Evolutionary conservation across 495 filamentous ascomycete genomes (phyloP).

Genomic region (Alectoria sarmentosa): DNA sequence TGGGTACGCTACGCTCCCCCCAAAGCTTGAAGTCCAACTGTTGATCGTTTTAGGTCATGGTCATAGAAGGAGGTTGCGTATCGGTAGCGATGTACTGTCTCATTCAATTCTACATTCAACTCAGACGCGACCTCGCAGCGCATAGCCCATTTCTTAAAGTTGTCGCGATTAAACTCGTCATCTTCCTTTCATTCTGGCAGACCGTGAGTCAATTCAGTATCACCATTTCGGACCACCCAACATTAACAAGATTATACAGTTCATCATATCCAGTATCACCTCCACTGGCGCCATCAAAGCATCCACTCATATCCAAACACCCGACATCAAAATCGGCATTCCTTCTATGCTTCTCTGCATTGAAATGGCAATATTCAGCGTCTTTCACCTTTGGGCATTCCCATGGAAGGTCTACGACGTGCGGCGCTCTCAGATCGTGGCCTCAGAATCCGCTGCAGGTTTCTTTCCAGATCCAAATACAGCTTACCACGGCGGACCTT

Average conservation of each 20-base stretch:
- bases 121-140: constrained; percentile 58
- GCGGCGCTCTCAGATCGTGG: constrained; percentile 27
- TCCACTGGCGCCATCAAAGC: constrained; percentile 55
- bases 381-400: constrained; percentile 80
- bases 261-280: constrained; percentile 62
- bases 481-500: constrained; percentile 53
- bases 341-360: constrained; percentile 73
- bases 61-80: constrained; percentile 65
- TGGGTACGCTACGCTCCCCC: constrained; percentile 53
- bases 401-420: constrained; percentile 60
- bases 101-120: constrained; percentile 82
- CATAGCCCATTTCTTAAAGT: constrained; percentile 77
- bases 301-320: constrained; percentile 52
- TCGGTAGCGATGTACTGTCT: constrained; percentile 88
- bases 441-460: constrained; percentile 40
- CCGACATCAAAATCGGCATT: constrained; percentile 75
- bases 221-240: neutral
- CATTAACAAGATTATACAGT: constrained; percentile 31
- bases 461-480: constrained; percentile 43
- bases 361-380: constrained; percentile 79
- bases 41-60: constrained; percentile 45
- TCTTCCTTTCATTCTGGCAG: constrained; percentile 95
- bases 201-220: constrained; percentile 37
- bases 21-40: constrained; percentile 11
- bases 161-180: constrained; percentile 83